Evolutionary conservation across 805 yeast species (phyloP).

Genomic region (Komagataella populi): DNA sequence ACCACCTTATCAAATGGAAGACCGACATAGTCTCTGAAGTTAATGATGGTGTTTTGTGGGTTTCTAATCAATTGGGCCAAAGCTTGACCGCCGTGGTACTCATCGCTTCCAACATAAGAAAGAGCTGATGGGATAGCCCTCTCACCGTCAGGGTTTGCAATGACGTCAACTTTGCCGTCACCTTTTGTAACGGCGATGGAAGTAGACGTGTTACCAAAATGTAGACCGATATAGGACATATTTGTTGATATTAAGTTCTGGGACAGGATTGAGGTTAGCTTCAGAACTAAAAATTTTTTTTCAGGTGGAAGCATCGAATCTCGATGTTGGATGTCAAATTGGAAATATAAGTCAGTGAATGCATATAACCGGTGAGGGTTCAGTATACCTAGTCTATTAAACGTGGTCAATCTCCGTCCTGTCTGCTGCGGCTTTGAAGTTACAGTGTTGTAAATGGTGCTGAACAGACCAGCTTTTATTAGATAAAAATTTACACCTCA

Average conservation of each 20-base stretch:
- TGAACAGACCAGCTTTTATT: too few relatives aligned
- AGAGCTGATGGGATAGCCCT: conserved; percentile 89
- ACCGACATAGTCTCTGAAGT: conserved; percentile 91
- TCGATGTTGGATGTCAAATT: background rate
- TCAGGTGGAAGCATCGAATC: background rate
- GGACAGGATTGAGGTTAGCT: background rate
- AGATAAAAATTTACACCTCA: too few relatives aligned
- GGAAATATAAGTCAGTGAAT: background rate
- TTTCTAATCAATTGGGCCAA: conserved; percentile 84
- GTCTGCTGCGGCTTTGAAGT: too few relatives aligned
- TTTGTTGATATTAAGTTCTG: background rate
- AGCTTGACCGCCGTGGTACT: conserved; percentile 96
- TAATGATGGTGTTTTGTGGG: conserved; percentile 72
- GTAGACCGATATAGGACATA: conserved; percentile 73
- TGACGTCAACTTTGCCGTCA: conserved; percentile 92
- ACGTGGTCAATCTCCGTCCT: too few relatives aligned
- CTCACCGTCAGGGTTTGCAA: conserved; percentile 98
- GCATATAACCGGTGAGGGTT: background rate
- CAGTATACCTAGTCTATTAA: too few relatives aligned
- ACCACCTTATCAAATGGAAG: conserved; percentile 58
- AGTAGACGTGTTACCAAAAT: conserved; percentile 93
- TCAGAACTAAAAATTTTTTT: too few relatives aligned
- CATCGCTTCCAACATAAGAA: conserved; percentile 87
- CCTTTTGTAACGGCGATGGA: conserved; percentile 77
- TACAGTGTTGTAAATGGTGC: background rate